A percentile compares a stretch with the other conserved stretches of the same genome.
Evolutionary conservation across 441 rosid genomes (phyloP).

Genomic region (Brassica balearica): DNA sequence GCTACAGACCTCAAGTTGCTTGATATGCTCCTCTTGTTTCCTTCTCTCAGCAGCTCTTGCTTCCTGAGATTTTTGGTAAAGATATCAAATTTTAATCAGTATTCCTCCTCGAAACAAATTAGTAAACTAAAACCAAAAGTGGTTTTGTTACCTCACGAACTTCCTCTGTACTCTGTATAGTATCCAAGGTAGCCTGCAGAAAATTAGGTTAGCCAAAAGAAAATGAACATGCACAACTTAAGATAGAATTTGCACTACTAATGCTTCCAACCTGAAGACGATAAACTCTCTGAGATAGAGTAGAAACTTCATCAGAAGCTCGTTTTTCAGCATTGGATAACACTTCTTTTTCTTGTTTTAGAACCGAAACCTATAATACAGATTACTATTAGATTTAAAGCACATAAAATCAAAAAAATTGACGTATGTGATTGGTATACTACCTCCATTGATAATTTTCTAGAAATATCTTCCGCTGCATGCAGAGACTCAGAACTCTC

Average conservation of each 20-base stretch:
- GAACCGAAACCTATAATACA: constrained; percentile 63
- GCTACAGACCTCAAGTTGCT: constrained; percentile 73
- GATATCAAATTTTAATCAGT: constrained; percentile 7
- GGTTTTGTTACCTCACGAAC: constrained; percentile 77
- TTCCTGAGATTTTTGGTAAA: constrained; percentile 56
- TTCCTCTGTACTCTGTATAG: constrained; percentile 86
- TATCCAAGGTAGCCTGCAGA: constrained; percentile 87
- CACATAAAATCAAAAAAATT: constrained; percentile 7
- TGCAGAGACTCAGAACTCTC: constrained; percentile 77
- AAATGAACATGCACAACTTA: constrained; percentile 13
- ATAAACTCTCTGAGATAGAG: constrained; percentile 82
- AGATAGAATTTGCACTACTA: constrained; percentile 12
- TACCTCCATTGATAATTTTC: constrained; percentile 93
- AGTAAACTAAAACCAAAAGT: constrained; percentile 7
- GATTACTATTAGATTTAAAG: constrained; percentile 27
- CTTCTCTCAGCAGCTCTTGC: constrained; percentile 85
- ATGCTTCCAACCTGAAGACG: constrained; percentile 46
- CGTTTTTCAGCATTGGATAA: constrained; percentile 87
- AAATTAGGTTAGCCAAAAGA: constrained; percentile 38
- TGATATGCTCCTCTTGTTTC: constrained; percentile 80
- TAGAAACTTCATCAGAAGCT: constrained; percentile 89
- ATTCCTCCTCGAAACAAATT: neutral
- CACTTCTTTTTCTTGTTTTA: constrained; percentile 86
- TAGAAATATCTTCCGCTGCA: constrained; percentile 78
- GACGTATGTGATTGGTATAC: constrained; percentile 9